Evolutionary conservation across 768 basidiomycete species (phyloP).

Genomic region (Lactifluus piperatus): DNA sequence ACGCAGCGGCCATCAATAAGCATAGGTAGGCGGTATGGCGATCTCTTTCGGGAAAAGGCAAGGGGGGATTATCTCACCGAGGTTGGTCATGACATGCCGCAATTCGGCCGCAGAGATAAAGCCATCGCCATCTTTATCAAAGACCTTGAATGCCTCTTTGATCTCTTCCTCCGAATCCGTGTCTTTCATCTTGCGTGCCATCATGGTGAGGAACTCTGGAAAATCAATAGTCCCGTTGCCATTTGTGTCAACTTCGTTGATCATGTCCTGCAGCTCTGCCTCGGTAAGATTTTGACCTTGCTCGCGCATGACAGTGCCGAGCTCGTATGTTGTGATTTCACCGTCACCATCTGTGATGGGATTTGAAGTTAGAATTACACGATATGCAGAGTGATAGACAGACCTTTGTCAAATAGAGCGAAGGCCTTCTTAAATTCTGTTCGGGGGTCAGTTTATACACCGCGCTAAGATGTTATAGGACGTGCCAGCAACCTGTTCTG

Average conservation of each 20-base stretch:
- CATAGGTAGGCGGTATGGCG: neutral
- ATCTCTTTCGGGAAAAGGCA: neutral
- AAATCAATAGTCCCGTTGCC: slow-evolving; percentile 85
- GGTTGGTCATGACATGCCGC: slow-evolving; percentile 84
- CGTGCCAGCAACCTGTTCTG: slow-evolving; percentile 89
- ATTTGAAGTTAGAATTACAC: neutral
- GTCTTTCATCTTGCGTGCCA: slow-evolving; percentile 85
- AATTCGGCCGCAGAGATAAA: slow-evolving; percentile 82
- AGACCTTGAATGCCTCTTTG: slow-evolving; percentile 93
- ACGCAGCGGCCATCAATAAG: slow-evolving; percentile 1
- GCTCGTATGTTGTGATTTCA: slow-evolving; percentile 84
- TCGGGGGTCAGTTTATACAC: neutral
- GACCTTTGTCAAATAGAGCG: slow-evolving; percentile 94
- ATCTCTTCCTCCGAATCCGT: slow-evolving; percentile 93
- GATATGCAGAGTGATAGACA: slow-evolving; percentile 19
- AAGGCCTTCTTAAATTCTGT: slow-evolving; percentile 98
- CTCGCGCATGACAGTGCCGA: slow-evolving; percentile 90
- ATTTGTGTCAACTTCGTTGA: slow-evolving; percentile 89
- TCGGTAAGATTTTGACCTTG: slow-evolving; percentile 91
- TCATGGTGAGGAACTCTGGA: slow-evolving; percentile 72
- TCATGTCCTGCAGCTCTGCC: slow-evolving; percentile 89
- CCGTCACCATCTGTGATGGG: slow-evolving; percentile 69
- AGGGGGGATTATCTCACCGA: slow-evolving; percentile 43
- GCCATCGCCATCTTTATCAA: slow-evolving; percentile 94
- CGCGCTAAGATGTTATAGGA: slow-evolving; percentile 8